phyloP scores from a whole-genome alignment of 169 alveolate species.

The Plasmodium adleri region DNA sequence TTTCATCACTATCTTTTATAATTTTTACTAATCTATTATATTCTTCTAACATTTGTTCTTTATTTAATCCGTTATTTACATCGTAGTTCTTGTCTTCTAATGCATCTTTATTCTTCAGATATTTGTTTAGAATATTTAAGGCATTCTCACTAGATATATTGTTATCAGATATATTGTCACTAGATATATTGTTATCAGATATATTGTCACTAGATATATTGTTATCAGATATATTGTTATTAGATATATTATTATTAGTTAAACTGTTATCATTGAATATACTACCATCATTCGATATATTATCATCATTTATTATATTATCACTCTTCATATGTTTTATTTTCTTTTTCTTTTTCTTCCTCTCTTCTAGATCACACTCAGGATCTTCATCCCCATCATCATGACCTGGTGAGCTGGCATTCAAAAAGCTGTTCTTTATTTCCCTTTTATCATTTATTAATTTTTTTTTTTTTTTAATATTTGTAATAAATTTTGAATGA shows the following conservation, averaged over 20 bases:
- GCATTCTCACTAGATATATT: conserved; percentile 21
- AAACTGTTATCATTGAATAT: neutral
- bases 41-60: conserved; percentile 60
- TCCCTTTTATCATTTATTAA: neutral
- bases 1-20: conserved; percentile 19
- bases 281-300: neutral
- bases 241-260: conserved; percentile 15
- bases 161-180: conserved; percentile 13
- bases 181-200: conserved; percentile 13
- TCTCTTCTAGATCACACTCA: neutral
- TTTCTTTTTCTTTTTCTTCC: conserved; percentile 24
- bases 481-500: neutral
- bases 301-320: conserved; percentile 1
- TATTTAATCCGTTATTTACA: conserved; percentile 26
- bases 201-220: neutral
- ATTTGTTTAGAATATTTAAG: conserved; percentile 52
- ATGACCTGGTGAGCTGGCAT: conserved; percentile 13
- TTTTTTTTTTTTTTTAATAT: neutral
- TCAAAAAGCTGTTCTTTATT: neutral
- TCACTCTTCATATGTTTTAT: neutral
- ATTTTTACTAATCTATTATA: conserved; percentile 34
- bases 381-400: conserved; percentile 42
- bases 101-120: conserved; percentile 70
- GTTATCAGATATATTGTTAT: conserved; percentile 9
- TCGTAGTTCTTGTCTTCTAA: conserved; percentile 4